These are phyloP conservation scores for Baorangia bicolor DNA, from an alignment of 768 basidiomycete genomes.

Conservation along the genomic window DNA sequence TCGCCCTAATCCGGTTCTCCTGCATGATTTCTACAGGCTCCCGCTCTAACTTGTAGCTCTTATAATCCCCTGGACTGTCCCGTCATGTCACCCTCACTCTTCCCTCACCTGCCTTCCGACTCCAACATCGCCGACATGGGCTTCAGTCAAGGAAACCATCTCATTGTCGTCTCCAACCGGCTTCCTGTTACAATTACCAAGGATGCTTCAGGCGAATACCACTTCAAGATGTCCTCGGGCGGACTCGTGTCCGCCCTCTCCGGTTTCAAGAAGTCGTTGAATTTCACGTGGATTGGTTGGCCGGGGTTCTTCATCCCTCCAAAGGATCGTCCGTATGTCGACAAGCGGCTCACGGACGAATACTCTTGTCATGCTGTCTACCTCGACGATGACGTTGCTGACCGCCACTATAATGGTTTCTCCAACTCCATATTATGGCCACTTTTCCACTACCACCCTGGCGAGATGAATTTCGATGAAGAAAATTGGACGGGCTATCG, in stretches of 20 bases:
- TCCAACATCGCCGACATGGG: constrained; percentile 42
- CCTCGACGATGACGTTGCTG: constrained; percentile 97
- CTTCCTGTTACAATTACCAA: constrained; percentile 95
- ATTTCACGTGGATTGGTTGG: constrained; percentile 98
- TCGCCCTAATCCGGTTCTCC: constrained; percentile 30
- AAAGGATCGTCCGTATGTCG: constrained; percentile 88
- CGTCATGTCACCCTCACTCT: constrained; percentile 28
- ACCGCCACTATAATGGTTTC: constrained; percentile 97
- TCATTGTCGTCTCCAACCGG: constrained; percentile 95
- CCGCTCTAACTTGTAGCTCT: constrained; percentile 21
- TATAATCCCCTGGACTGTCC: constrained; percentile 23
- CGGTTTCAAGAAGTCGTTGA: constrained; percentile 97
- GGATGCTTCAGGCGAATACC: constrained; percentile 89
- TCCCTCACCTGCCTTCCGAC: constrained; percentile 23
- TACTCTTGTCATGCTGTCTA: constrained; percentile 98
- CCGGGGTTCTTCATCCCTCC: constrained; percentile 91
- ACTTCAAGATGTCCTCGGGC: constrained; percentile 99
- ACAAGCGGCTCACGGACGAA: constrained; percentile 90
- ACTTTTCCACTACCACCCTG: constrained; percentile 98
- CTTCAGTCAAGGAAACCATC: constrained; percentile 55
- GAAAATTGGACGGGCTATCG: constrained; percentile 98
- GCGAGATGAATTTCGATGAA: constrained; percentile 99
- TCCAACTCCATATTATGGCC: constrained; percentile 99
- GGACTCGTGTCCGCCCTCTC: constrained; percentile 96
- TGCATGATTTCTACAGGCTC: constrained; percentile 21